Evolutionary conservation across 306 rosid species (phyloP).

Genomic region (Dicorynia guianensis): DNA sequence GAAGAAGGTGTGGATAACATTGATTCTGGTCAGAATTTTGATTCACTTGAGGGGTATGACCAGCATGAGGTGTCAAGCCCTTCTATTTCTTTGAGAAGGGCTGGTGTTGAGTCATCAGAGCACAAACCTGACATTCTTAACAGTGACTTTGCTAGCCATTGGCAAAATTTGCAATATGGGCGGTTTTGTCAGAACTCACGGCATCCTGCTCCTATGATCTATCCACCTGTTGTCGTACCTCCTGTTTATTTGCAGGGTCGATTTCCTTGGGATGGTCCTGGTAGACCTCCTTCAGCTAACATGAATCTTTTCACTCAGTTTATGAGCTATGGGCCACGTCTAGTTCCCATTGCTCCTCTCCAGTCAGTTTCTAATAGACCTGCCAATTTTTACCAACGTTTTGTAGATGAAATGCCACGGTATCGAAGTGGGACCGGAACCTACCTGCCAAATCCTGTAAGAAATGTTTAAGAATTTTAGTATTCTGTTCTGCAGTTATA

Average conservation of each 20-base stretch:
- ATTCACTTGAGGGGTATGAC: constrained; percentile 65
- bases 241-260: constrained; percentile 87
- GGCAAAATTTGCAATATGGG: constrained; percentile 83
- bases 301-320: constrained; percentile 58
- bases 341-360: constrained; percentile 78
- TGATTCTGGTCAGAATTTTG: constrained; percentile 70
- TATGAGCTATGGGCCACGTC: constrained; percentile 71
- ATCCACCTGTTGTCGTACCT: constrained; percentile 72
- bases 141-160: constrained; percentile 85
- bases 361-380: constrained; percentile 83
- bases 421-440: constrained; percentile 97
- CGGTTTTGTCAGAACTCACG: constrained; percentile 72
- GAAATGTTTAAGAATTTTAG: constrained; percentile 38
- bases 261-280: constrained; percentile 91
- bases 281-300: constrained; percentile 83
- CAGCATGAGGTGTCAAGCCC: constrained; percentile 64
- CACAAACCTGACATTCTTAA: constrained; percentile 81
- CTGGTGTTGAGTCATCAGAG: constrained; percentile 55
- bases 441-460: constrained; percentile 95
- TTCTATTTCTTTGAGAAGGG: constrained; percentile 58
- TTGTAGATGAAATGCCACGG: constrained; percentile 81
- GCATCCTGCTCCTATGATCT: constrained; percentile 56
- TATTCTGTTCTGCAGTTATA: neutral
- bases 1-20: constrained; percentile 69
- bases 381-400: constrained; percentile 70